These are phyloP conservation scores for Anacardium occidentale DNA, from an alignment of 345 rosid genomes.

Conservation along the genomic window DNA sequence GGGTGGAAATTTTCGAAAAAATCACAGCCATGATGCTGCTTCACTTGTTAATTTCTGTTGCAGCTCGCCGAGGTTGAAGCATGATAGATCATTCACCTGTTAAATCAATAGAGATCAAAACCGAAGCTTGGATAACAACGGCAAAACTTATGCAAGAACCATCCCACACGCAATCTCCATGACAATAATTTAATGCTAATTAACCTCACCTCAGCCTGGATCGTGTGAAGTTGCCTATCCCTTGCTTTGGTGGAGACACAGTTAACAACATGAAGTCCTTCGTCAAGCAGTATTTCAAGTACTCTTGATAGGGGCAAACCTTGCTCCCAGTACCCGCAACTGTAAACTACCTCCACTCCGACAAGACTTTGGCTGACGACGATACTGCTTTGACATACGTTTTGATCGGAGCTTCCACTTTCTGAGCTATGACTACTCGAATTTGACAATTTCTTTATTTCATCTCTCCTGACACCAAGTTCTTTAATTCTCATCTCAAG, in stretches of 20 bases:
- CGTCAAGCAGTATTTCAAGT: conserved; percentile 41
- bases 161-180: not conserved
- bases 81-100: conserved; percentile 47
- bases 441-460: conserved; percentile 34
- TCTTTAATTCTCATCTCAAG: conserved; percentile 43
- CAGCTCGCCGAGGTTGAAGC: conserved; percentile 29
- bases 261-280: conserved; percentile 47
- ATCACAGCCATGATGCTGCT: conserved; percentile 12
- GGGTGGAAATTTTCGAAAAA: not conserved
- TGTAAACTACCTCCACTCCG: conserved; percentile 55
- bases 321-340: conserved; percentile 29
- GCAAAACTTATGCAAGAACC: not conserved
- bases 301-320: conserved; percentile 46
- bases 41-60: conserved; percentile 34
- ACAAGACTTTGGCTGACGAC: conserved; percentile 36
- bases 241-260: conserved; percentile 54
- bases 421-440: conserved; percentile 14
- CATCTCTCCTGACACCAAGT: conserved; percentile 41
- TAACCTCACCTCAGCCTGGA: conserved; percentile 53
- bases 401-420: conserved; percentile 5
- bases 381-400: conserved; percentile 15
- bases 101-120: conserved; percentile 8
- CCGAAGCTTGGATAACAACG: not conserved
- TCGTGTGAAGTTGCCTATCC: conserved; percentile 40
- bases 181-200: not conserved